Evolutionary conservation across 2,329 filamentous ascomycete genomes (phyloP).

Genomic region (Diaporthe helianthi): DNA sequence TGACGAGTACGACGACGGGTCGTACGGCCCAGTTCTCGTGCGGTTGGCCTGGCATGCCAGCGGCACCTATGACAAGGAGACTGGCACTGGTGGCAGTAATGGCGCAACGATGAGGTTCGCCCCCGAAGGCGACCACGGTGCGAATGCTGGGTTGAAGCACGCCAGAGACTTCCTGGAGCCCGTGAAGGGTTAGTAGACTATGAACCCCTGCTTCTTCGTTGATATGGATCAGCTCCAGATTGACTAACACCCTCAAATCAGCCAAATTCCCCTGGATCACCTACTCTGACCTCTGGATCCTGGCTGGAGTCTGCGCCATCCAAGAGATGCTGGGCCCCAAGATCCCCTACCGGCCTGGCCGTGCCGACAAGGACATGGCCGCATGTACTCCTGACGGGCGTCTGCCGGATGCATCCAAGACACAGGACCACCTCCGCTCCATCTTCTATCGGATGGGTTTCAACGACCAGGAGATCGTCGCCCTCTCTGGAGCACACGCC

Average conservation of each 20-base stretch:
- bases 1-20: slow-evolving; percentile 95
- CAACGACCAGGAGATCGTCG: slow-evolving; percentile 96
- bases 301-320: slow-evolving; percentile 82
- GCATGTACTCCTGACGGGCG: slow-evolving; percentile 95
- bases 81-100: slow-evolving; percentile 90
- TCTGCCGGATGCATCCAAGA: slow-evolving; percentile 74
- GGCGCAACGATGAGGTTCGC: slow-evolving; percentile 96
- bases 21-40: slow-evolving; percentile 90
- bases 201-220: neutral
- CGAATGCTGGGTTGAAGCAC: slow-evolving; percentile 86
- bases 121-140: slow-evolving; percentile 87
- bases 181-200: slow-evolving; percentile 81
- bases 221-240: neutral
- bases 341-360: slow-evolving; percentile 89
- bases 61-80: slow-evolving; percentile 89
- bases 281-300: slow-evolving; percentile 97
- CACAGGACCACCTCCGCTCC: slow-evolving; percentile 80
- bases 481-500: slow-evolving; percentile 83
- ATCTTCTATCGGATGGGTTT: slow-evolving; percentile 99
- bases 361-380: slow-evolving; percentile 76
- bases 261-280: slow-evolving; percentile 92
- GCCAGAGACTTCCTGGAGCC: slow-evolving; percentile 94
- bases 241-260: slow-evolving; percentile 44
- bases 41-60: slow-evolving; percentile 93
- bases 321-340: slow-evolving; percentile 94